A percentile compares a stretch with the other conserved stretches of the same genome.
phyloP scores from a whole-genome alignment of 768 basidiomycete genomes.

The Trametes maxima region DNA sequence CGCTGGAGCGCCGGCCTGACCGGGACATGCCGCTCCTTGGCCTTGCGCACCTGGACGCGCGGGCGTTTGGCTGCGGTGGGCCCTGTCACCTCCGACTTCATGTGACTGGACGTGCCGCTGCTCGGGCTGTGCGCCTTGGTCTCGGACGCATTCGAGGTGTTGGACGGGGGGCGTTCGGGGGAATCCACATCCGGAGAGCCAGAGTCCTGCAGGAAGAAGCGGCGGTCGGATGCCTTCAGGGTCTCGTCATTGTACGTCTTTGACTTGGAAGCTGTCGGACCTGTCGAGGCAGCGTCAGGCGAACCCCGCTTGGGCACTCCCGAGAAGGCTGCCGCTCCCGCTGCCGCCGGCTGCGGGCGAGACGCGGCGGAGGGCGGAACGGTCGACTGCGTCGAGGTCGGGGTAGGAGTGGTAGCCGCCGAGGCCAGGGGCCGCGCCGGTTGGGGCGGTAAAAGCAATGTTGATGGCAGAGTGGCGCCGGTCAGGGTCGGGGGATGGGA shows the following conservation, averaged over 20 bases:
- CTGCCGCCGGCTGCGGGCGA: conserved; percentile 1
- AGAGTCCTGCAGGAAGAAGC: conserved; percentile 47
- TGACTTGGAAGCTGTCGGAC: conserved; percentile 3
- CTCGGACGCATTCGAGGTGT: conserved; percentile 10
- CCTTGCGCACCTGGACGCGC: conserved; percentile 32
- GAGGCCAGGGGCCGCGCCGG: conserved; percentile 27
- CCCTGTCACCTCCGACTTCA: conserved; percentile 29
- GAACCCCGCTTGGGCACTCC: conserved; percentile 5
- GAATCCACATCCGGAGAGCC: conserved; percentile 43
- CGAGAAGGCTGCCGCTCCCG: neutral
- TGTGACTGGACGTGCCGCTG: conserved; percentile 39
- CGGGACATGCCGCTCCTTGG: conserved; percentile 37
- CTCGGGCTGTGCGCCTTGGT: conserved; percentile 30
- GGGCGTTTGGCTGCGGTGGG: conserved; percentile 25
- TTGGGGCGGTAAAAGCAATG: conserved; percentile 33
- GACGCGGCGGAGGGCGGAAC: conserved; percentile 9
- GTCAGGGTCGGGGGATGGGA: conserved; percentile 26
- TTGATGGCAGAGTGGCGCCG: conserved; percentile 33
- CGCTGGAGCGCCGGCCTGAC: conserved; percentile 32
- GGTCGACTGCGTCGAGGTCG: conserved; percentile 15
- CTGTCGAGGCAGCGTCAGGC: conserved; percentile 6
- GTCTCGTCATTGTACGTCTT: conserved; percentile 31
- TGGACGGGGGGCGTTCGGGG: conserved; percentile 31
- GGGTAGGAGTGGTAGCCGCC: conserved; percentile 13
- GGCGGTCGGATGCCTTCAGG: conserved; percentile 41